Conservation (phyloP, 106 monocot genomes). For the Allium fistulosum region DNA sequence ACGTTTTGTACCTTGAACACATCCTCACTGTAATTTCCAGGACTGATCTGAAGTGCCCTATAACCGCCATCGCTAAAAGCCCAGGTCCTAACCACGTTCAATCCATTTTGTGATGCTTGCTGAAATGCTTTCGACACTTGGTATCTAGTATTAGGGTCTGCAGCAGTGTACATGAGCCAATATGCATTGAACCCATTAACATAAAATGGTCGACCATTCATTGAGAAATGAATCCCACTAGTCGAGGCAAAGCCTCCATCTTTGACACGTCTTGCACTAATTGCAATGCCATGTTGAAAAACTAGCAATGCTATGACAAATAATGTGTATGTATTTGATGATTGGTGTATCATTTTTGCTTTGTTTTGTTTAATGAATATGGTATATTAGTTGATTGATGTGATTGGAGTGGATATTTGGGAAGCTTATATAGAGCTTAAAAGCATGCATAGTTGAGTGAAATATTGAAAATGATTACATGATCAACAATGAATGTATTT, state of each 20-base stretch:
- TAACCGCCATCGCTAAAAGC: conserved; percentile 18
- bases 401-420: background rate
- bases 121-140: conserved; percentile 5
- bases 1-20: conserved; percentile 13
- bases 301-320: conserved; percentile 1
- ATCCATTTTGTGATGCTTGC: background rate
- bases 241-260: conserved; percentile 3
- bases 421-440: conserved; percentile 3
- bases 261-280: background rate
- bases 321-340: background rate
- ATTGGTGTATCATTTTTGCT: background rate
- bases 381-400: background rate
- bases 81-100: conserved; percentile 14
- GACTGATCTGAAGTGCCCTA: conserved; percentile 11
- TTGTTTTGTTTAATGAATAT: background rate
- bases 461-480: no score
- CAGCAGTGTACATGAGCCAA: conserved; percentile 9
- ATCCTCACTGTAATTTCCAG: conserved; percentile 7
- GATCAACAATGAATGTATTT: no score
- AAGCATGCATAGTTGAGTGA: no score
- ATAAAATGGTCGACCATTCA: conserved; percentile 15
- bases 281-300: background rate
- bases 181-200: conserved; percentile 16
- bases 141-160: background rate
- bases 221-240: background rate